Percentiles rank a stretch among this genome's conserved stretches.
These are phyloP conservation scores for Gautieria morchelliformis DNA, from an alignment of 768 basidiomycete species.

Conservation along the genomic window DNA sequence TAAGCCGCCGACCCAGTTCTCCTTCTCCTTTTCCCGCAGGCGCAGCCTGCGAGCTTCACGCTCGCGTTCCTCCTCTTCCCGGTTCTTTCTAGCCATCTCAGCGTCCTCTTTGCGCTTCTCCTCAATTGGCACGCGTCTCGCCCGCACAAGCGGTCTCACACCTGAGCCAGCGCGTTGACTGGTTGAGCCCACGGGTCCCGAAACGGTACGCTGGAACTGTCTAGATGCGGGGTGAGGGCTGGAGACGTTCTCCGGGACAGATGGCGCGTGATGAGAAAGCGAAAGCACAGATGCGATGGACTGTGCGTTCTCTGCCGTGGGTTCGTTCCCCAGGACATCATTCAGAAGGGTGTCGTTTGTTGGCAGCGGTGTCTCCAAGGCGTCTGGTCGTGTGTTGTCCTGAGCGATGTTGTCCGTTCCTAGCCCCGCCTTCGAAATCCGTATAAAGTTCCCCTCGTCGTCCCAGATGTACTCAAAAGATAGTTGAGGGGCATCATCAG, in stretches of 20 bases:
- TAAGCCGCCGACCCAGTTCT: slow-evolving; percentile 1
- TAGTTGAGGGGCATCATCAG: slow-evolving; percentile 53
- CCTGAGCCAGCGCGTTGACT: neutral
- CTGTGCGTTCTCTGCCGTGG: slow-evolving; percentile 1
- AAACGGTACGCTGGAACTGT: slow-evolving; percentile 58
- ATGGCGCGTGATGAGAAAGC: slow-evolving; percentile 56
- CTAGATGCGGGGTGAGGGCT: slow-evolving; percentile 27
- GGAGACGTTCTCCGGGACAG: slow-evolving; percentile 28
- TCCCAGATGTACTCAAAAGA: slow-evolving; percentile 58
- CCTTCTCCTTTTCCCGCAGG: slow-evolving; percentile 7
- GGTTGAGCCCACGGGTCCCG: slow-evolving; percentile 35
- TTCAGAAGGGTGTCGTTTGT: neutral
- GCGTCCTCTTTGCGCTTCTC: slow-evolving; percentile 9
- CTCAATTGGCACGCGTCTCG: slow-evolving; percentile 7
- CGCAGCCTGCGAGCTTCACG: slow-evolving; percentile 1
- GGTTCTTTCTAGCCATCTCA: neutral
- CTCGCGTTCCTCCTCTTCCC: slow-evolving; percentile 5
- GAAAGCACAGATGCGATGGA: slow-evolving; percentile 28
- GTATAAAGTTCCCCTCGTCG: slow-evolving; percentile 44
- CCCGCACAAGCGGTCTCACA: slow-evolving; percentile 1
- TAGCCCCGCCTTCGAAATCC: slow-evolving; percentile 39
- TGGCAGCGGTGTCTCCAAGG: neutral
- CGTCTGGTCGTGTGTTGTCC: neutral
- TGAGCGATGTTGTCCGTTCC: neutral
- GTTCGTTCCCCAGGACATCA: slow-evolving; percentile 2